Evolutionary conservation across 1,284 basidiomycete genomes (phyloP), one percentile per base, ranked within the genome.

Genomic region (Moesziomyces sp.): DNA sequence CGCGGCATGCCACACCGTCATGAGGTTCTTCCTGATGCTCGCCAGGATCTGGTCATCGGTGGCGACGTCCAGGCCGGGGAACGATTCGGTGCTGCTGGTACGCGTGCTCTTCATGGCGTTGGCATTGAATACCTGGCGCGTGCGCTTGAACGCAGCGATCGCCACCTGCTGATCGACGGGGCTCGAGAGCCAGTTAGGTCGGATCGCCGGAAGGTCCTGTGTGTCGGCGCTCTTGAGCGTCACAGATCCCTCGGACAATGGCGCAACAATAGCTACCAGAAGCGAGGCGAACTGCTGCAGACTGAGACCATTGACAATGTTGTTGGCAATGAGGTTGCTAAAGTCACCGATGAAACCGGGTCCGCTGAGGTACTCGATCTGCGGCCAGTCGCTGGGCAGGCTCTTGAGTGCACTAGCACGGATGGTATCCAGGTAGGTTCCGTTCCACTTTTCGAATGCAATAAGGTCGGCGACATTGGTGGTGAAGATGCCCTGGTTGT

Each of bases 1-100:
- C 19, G 61, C 49, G 5, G 87, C 86, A 65, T 88, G 87, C 67
- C 85, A 86, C 21, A 86, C 80, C 0, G 86, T 85, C 59, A 84
- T 81, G 3, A 85, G 73, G 44, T 81, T 85, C 16, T 77, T 80
- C 23, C 82, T 78, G 42, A 87, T 77, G 52, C 83, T 86, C 3
- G 70, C 75, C 38, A 86, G 82, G 30, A 88, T 84, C 45, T 84
- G 80, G 0, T 72, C 85, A 61, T 88, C 86, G 0, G 85, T 85
- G 3, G 76, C 60, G 13, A 78, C 70, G 19, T 68, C 61, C 9
- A 60, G 47, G 1, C 79, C 76, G 45, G 76, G 75, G 73, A 83
- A 66, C 19, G 83, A 78, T 64, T 88, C 87, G 66, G 58, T 58
- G n/a, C 26, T 45, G 21, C 52, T 84, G 62, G 78, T 82, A 0